Percentiles rank a stretch among this genome's conserved stretches.
Evolutionary conservation across 208 protist genomes (phyloP).

Genomic region (Crithidia fasciculata): DNA sequence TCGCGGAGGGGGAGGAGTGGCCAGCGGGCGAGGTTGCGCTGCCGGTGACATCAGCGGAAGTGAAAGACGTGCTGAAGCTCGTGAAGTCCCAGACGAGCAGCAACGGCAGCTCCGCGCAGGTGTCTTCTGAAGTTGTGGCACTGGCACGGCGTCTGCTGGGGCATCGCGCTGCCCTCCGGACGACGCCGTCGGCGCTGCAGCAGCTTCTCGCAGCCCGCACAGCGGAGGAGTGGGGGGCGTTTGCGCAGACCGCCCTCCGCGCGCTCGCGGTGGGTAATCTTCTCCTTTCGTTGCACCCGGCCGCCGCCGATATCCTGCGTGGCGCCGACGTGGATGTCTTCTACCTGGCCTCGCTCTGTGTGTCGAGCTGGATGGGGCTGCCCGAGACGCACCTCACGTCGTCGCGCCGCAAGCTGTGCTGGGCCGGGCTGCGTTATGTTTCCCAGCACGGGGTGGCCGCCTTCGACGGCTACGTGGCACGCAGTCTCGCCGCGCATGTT

Average conservation of each 20-base stretch:
- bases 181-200: slow-evolving; percentile 10
- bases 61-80: slow-evolving; percentile 6
- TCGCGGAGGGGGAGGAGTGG: slow-evolving; percentile 42
- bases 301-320: slow-evolving; percentile 15
- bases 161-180: slow-evolving; percentile 12
- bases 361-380: slow-evolving; percentile 45
- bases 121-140: not conserved
- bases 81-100: not conserved
- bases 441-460: slow-evolving; percentile 19
- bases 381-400: slow-evolving; percentile 31
- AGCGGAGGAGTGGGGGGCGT: slow-evolving; percentile 29
- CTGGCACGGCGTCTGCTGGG: slow-evolving; percentile 16
- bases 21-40: slow-evolving; percentile 18
- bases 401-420: slow-evolving; percentile 24
- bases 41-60: not conserved
- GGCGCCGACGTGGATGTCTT: slow-evolving; percentile 47
- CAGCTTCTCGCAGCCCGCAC: slow-evolving; percentile 23
- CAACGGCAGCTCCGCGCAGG: no score
- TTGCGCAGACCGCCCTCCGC: slow-evolving; percentile 14
- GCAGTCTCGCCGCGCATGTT: slow-evolving; percentile 32
- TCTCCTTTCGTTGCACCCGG: slow-evolving; percentile 11
- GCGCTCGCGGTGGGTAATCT: slow-evolving; percentile 21
- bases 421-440: slow-evolving; percentile 37
- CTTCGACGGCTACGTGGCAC: slow-evolving; percentile 37
- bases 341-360: slow-evolving; percentile 53